Evolutionary conservation across 2,329 filamentous ascomycete genomes (phyloP).

Genomic region (Microdochium paspali): DNA sequence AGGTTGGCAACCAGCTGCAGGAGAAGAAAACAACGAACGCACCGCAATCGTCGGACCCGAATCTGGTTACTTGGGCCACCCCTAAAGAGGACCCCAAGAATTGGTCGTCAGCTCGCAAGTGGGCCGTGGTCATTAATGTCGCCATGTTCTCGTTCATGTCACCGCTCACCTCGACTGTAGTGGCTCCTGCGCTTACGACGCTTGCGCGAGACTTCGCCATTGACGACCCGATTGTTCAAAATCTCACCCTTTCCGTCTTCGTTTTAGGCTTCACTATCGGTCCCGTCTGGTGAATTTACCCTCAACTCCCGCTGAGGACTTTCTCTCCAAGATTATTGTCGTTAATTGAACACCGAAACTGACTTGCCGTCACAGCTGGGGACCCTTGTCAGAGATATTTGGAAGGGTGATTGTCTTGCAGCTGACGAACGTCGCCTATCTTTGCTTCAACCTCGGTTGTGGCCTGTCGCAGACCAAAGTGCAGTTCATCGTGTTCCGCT

Average conservation of each 20-base stretch:
- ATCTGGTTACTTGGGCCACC: conserved; percentile 39
- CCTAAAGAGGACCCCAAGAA: conserved; percentile 44
- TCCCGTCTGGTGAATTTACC: conserved; percentile 28
- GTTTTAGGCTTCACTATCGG: conserved; percentile 43
- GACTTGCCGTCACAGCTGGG: conserved; percentile 18
- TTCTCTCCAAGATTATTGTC: too few species aligned
- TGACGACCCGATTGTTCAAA: conserved; percentile 28
- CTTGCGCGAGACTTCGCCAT: conserved; percentile 48
- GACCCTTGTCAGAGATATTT: conserved; percentile 45
- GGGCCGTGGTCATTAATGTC: conserved; percentile 44
- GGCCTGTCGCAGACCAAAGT: conserved; percentile 41
- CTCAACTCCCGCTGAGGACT: background rate
- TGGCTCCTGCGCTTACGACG: conserved; percentile 38
- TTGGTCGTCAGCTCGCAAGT: conserved; percentile 47
- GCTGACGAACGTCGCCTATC: conserved; percentile 36
- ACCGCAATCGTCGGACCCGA: conserved; percentile 22
- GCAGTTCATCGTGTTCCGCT: conserved; percentile 48
- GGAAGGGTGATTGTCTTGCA: conserved; percentile 45
- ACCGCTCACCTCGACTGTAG: conserved; percentile 48
- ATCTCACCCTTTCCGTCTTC: conserved; percentile 38
- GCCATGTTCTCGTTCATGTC: conserved; percentile 52
- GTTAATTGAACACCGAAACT: background rate
- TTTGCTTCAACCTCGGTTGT: conserved; percentile 50
- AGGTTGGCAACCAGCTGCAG: conserved; percentile 16
- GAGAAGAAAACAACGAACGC: conserved; percentile 13